A percentile compares a stretch with the other conserved stretches of the same genome.
Evolutionary conservation across 2,329 filamentous ascomycete genomes (phyloP).

Genomic region (Fusarium sarcochroum): DNA sequence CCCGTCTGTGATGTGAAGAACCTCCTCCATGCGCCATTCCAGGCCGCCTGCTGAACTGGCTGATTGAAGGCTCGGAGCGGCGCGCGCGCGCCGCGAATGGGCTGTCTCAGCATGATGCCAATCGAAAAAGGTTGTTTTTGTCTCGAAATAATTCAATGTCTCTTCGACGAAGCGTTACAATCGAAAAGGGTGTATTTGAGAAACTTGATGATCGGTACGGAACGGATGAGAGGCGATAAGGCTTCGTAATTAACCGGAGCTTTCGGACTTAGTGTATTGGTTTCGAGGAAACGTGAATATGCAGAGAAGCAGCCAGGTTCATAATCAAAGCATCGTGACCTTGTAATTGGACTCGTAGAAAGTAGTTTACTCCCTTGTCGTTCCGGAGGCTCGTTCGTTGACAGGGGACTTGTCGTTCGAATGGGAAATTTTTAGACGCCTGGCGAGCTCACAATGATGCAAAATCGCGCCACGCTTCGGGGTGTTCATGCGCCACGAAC

Average conservation of each 20-base stretch:
- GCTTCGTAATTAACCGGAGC: constrained; percentile 39
- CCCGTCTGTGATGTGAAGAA: constrained; percentile 48
- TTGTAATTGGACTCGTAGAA: constrained; percentile 3
- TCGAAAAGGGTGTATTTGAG: constrained; percentile 6
- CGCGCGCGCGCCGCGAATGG: constrained; percentile 43
- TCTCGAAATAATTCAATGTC: neutral
- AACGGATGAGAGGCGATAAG: constrained; percentile 35
- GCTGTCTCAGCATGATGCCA: constrained; percentile 48
- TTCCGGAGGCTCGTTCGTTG: constrained; percentile 18
- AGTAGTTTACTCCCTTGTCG: constrained; percentile 17
- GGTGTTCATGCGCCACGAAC: neutral
- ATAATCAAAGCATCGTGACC: constrained; percentile 31
- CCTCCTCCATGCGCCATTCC: constrained; percentile 50
- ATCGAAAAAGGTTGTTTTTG: neutral
- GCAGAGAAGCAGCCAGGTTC: constrained; percentile 9
- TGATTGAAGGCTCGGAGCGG: constrained; percentile 40
- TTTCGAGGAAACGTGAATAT: constrained; percentile 22
- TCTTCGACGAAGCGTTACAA: neutral
- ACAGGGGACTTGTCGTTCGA: constrained; percentile 17
- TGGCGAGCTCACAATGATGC: constrained; percentile 40
- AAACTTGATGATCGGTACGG: constrained; percentile 32
- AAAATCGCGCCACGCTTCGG: constrained; percentile 42
- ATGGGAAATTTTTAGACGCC: constrained; percentile 32
- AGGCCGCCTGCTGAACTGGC: constrained; percentile 40
- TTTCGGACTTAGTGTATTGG: constrained; percentile 39